Conservation (phyloP, 1,284 basidiomycete genomes). For the Mycena sp. region DNA sequence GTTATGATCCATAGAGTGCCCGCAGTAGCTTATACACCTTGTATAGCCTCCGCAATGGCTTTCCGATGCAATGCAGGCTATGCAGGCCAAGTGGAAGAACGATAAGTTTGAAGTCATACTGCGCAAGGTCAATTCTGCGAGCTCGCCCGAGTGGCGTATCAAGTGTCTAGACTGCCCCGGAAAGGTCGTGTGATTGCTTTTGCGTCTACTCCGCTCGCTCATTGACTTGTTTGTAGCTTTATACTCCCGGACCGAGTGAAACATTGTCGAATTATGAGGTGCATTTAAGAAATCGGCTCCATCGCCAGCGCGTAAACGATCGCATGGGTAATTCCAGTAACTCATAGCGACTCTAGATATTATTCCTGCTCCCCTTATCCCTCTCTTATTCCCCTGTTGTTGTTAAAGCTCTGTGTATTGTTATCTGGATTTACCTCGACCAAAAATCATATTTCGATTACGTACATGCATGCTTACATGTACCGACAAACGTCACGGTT, state of each 20-base stretch:
- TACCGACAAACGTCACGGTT: no score
- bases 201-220: slow-evolving; percentile 4
- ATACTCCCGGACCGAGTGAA: slow-evolving; percentile 93
- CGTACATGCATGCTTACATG: neutral
- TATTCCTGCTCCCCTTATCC: neutral
- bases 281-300: slow-evolving; percentile 73
- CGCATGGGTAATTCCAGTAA: slow-evolving; percentile 34
- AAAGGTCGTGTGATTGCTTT: slow-evolving; percentile 64
- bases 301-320: slow-evolving; percentile 58
- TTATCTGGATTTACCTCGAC: slow-evolving; percentile 13
- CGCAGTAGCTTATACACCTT: slow-evolving; percentile 7
- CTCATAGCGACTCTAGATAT: neutral
- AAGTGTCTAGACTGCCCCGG: slow-evolving; percentile 96
- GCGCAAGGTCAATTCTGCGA: slow-evolving; percentile 57
- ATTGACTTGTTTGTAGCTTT: slow-evolving; percentile 63
- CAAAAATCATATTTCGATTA: neutral
- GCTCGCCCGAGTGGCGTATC: slow-evolving; percentile 94
- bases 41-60: slow-evolving; percentile 19
- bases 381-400: slow-evolving; percentile 5
- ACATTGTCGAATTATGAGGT: slow-evolving; percentile 93
- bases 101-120: slow-evolving; percentile 87
- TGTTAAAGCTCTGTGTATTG: slow-evolving; percentile 15
- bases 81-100: slow-evolving; percentile 81
- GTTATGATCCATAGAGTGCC: neutral
- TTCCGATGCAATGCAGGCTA: slow-evolving; percentile 43